Percentiles rank a stretch among this genome's conserved stretches.
These are phyloP conservation scores for Nitzschia putrida DNA, from an alignment of 108 stramenopile species.

Conservation along the genomic window DNA sequence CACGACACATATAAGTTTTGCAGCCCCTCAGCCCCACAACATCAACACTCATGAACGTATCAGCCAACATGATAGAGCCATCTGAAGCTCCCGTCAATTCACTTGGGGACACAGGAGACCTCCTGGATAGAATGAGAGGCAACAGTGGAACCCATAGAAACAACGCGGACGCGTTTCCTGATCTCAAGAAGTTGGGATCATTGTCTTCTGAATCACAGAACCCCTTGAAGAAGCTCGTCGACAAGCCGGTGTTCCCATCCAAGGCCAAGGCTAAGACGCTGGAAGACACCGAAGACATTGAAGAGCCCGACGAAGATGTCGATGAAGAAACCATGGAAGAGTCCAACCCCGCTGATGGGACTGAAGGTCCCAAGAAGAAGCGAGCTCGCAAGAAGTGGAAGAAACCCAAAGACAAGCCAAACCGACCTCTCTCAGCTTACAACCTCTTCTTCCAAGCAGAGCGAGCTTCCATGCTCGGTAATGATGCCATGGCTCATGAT, in stretches of 20 bases:
- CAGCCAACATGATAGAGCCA: constrained; percentile 4
- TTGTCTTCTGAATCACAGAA: not conserved
- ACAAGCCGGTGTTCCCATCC: not conserved
- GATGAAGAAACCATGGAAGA: not conserved
- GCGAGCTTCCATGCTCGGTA: constrained; percentile 37
- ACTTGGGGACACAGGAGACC: not conserved
- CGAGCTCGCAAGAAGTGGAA: constrained; percentile 41
- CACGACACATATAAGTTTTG: too few relatives aligned
- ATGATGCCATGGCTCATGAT: constrained; percentile 21
- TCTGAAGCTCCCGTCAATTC: constrained; percentile 2
- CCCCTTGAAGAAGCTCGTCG: not conserved
- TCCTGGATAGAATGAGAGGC: constrained; percentile 12
- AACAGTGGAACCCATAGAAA: not conserved
- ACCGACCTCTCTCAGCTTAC: constrained; percentile 44
- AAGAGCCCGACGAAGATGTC: not conserved
- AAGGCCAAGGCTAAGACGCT: not conserved
- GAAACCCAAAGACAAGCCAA: constrained; percentile 44
- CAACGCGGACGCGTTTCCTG: not conserved
- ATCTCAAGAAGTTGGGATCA: constrained; percentile 8
- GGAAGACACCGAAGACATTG: not conserved
- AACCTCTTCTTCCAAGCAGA: constrained; percentile 46
- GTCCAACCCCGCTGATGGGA: not conserved
- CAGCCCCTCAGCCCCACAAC: too few relatives aligned
- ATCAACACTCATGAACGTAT: constrained; percentile 10
- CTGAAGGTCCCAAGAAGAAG: constrained; percentile 22